Conservation (phyloP, 768 basidiomycete genomes). For the Auricularia cornea region DNA sequence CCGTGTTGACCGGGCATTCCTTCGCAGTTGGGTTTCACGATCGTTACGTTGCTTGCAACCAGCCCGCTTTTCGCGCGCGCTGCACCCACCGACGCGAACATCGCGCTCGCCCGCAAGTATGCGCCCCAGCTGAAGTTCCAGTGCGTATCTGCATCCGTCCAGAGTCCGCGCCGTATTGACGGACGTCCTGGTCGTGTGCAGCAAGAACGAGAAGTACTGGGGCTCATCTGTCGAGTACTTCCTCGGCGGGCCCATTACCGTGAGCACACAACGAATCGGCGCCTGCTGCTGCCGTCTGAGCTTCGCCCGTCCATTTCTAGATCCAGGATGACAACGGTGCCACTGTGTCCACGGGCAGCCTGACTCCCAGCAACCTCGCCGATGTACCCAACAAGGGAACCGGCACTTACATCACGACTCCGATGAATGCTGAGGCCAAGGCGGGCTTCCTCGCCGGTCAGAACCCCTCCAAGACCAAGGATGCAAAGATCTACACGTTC, state of each 20-base stretch:
- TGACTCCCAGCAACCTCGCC: background rate
- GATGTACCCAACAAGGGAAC: background rate
- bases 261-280: background rate
- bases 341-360: background rate
- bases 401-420: slow-evolving; percentile 1
- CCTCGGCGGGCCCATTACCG: slow-evolving; percentile 2
- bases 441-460: slow-evolving; percentile 5
- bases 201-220: slow-evolving; percentile 4
- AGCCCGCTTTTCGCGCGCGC: background rate
- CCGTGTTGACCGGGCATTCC: too few relatives aligned
- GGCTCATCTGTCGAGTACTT: slow-evolving; percentile 7
- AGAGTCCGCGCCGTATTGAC: too few relatives aligned
- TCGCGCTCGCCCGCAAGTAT: slow-evolving; percentile 7
- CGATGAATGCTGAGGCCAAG: background rate
- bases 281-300: background rate
- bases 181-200: background rate
- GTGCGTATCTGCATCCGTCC: background rate
- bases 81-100: background rate
- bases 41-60: background rate
- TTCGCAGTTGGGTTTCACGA: background rate
- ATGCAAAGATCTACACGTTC: slow-evolving; percentile 2
- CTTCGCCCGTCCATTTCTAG: background rate
- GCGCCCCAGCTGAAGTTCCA: slow-evolving; percentile 6
- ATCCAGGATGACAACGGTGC: background rate
- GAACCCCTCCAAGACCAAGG: background rate